A percentile compares a stretch with the other conserved stretches of the same genome.
Conservation (phyloP, 1,284 basidiomycete species). For the Irpex lacteus region DNA sequence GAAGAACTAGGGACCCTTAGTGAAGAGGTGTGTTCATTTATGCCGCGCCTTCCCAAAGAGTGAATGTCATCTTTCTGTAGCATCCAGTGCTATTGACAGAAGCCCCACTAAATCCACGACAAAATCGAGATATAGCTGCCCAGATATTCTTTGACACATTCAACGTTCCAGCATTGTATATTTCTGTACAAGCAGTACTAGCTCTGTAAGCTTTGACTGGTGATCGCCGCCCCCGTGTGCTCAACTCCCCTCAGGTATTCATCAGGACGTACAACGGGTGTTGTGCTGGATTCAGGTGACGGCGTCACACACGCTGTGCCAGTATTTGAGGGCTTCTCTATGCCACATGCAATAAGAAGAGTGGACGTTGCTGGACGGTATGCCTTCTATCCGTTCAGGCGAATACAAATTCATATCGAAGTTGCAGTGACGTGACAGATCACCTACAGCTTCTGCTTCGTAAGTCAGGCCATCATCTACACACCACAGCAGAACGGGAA, state of each 20-base stretch:
- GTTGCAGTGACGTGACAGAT: slow-evolving; percentile 88
- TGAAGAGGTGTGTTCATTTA: slow-evolving; percentile 71
- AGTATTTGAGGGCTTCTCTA: slow-evolving; percentile 98
- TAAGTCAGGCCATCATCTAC: slow-evolving; percentile 92
- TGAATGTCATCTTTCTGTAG: slow-evolving; percentile 39
- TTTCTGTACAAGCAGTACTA: slow-evolving; percentile 95
- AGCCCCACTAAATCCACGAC: slow-evolving; percentile 92
- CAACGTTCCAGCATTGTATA: slow-evolving; percentile 98
- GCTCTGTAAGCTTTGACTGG: slow-evolving; percentile 69
- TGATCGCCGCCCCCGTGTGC: slow-evolving; percentile 8
- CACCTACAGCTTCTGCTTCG: slow-evolving; percentile 92
- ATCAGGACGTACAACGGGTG: slow-evolving; percentile 98
- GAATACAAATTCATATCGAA: slow-evolving; percentile 13
- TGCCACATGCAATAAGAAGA: slow-evolving; percentile 96
- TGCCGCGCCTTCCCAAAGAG: neutral
- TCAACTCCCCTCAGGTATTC: slow-evolving; percentile 72
- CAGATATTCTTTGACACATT: slow-evolving; percentile 99
- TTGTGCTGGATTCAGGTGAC: slow-evolving; percentile 98
- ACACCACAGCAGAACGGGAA: slow-evolving; percentile 97
- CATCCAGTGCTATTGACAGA: slow-evolving; percentile 96
- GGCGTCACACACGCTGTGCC: slow-evolving; percentile 99
- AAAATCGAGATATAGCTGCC: slow-evolving; percentile 92
- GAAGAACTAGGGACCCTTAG: slow-evolving; percentile 92
- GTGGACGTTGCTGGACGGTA: slow-evolving; percentile 93
- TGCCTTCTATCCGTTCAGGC: slow-evolving; percentile 2